Base-by-base conservation (phyloP, 2,329 filamentous ascomycete species). In the Leptosphaerulina australis region DNA sequence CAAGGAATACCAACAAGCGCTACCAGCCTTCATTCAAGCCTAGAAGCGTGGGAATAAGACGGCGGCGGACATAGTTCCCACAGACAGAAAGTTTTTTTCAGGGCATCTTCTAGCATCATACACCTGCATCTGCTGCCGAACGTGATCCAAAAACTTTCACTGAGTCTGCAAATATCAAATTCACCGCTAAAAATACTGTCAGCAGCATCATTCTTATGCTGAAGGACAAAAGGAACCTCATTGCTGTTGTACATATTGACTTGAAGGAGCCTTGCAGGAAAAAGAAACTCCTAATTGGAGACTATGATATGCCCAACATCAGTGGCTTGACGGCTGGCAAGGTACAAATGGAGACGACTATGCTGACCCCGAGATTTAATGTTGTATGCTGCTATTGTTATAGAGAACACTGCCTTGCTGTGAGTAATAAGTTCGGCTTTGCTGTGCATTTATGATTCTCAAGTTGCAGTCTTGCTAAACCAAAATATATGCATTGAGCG, bases 71-170 rank as follows among this genome's bases (percentile, higher is more conserved):
- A 67, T 66, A 53, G 50, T 63, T 6, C 62, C 63, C 1, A 58
- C 41, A 0, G 53, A 58, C 11, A 53, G 44, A 4, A 59, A 57
- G 12, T 18, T 38, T 8, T n/a, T 48, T 63, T 4, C 59, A 66
- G 30, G 62, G 60, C 17, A 45, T 54, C 7, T 65, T 61, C 31
- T 57, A 48, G 56, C 55, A 59, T 10, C 24, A 69, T 67, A 63
- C 59, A 2, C 51, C 62, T 8, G 50, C 54, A 5, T 45, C 55
- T 5, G 62, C 56, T 22, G 58, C 74, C 64, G 50, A 71, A 55
- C 25, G 75, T 63, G 28, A 77, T 77, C 15, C 75, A 72, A 4
- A 77, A 77, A 11, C 81, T 25, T 45, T 80, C 66, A 2, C 54
- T 49, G 2, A 79, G 25, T 53, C 54, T 7, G 10, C 4, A 3